Conservation (phyloP, 2,329 filamentous ascomycete species). For the Phaeomoniella chlamydospora region DNA sequence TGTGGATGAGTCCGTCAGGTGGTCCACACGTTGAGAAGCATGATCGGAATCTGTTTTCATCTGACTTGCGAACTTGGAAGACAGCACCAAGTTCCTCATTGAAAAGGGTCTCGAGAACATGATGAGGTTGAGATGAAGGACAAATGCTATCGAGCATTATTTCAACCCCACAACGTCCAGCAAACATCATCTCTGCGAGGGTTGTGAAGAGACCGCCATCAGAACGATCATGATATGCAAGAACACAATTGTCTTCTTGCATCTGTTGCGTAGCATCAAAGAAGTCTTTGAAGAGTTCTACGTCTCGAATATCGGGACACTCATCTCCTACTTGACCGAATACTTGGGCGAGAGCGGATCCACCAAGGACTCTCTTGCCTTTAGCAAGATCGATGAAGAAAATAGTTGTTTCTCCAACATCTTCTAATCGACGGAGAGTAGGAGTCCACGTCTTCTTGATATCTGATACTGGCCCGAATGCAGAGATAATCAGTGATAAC, state of each 20-base stretch:
- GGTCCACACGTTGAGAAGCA: slow-evolving; percentile 87
- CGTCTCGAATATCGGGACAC: slow-evolving; percentile 71
- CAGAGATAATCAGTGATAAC: slow-evolving; percentile 78
- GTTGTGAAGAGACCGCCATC: slow-evolving; percentile 88
- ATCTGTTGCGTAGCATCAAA: slow-evolving; percentile 69
- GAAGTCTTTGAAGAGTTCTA: slow-evolving; percentile 71
- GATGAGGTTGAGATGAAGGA: slow-evolving; percentile 44
- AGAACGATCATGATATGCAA: slow-evolving; percentile 89
- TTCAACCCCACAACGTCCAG: slow-evolving; percentile 76
- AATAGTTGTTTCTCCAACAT: slow-evolving; percentile 77
- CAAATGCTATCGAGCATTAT: slow-evolving; percentile 62
- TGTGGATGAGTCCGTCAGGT: slow-evolving; percentile 65
- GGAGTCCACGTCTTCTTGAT: slow-evolving; percentile 88
- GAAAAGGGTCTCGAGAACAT: slow-evolving; percentile 69
- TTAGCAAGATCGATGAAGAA: slow-evolving; percentile 83
- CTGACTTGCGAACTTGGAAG: slow-evolving; percentile 78
- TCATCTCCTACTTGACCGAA: slow-evolving; percentile 76
- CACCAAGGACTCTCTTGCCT: slow-evolving; percentile 70
- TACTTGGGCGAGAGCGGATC: slow-evolving; percentile 80
- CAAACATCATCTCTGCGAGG: slow-evolving; percentile 95
- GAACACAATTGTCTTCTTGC: slow-evolving; percentile 55
- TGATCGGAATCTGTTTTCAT: slow-evolving; percentile 73
- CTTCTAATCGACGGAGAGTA: slow-evolving; percentile 64
- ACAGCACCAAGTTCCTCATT: slow-evolving; percentile 93
- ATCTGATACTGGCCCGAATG: slow-evolving; percentile 73